phyloP scores from a whole-genome alignment of 2,329 filamentous ascomycete species.

The Mariannaea elegans region DNA sequence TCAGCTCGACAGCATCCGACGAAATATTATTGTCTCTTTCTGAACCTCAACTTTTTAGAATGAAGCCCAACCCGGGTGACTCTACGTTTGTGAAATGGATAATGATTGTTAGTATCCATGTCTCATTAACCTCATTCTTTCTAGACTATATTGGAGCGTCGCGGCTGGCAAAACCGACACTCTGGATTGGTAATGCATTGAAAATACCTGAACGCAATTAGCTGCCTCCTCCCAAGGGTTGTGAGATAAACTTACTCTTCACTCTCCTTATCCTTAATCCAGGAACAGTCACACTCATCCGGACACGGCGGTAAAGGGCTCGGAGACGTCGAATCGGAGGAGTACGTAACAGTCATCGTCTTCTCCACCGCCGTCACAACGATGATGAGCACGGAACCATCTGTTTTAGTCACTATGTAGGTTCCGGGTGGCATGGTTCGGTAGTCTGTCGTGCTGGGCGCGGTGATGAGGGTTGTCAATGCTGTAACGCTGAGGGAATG shows the following conservation, averaged over 20 bases:
- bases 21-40: too few relatives aligned
- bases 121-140: not conserved
- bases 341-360: not conserved
- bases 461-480: not conserved
- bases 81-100: too few relatives aligned
- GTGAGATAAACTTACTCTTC: constrained; percentile 27
- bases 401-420: constrained; percentile 33
- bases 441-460: constrained; percentile 29
- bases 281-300: constrained; percentile 38
- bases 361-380: constrained; percentile 25
- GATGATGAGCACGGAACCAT: constrained; percentile 29
- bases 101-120: too few relatives aligned
- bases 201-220: constrained; percentile 40
- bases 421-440: constrained; percentile 37
- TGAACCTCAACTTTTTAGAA: too few relatives aligned
- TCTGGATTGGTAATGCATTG: constrained; percentile 46
- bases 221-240: too few relatives aligned
- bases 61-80: too few relatives aligned
- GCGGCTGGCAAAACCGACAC: constrained; percentile 33
- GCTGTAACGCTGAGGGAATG: not conserved
- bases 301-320: constrained; percentile 21
- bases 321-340: not conserved
- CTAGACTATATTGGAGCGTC: not conserved
- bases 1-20: not conserved
- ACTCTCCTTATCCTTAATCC: constrained; percentile 39